Base-by-base conservation (phyloP, 257 asterid genomes). In the Solanum chmielewskii region DNA sequence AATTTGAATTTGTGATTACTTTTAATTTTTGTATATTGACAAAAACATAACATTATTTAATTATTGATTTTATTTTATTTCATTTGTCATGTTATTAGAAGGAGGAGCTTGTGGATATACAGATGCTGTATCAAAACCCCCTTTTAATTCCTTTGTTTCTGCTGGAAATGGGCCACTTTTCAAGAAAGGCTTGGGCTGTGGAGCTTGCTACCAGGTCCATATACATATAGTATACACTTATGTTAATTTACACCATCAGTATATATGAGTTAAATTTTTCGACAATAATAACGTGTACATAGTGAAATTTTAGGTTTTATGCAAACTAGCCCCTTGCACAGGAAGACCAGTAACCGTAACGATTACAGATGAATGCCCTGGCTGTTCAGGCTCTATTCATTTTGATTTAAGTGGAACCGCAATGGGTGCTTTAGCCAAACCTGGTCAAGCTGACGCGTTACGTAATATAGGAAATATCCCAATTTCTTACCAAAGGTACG, bases 41-140 rank as follows among this genome's bases (percentile, higher is more conserved):
- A 14, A 29, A 69, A 14, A 3, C 41, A 69, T 69, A 3, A 3
- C 5, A 14, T 13, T 7, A 56, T 29, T 27, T 27, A 14, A 62
- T 62, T 23, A n/a, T 68, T 68, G 20, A 25, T 45, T 33, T 33
- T 14, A 1, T 47, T 45, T 2, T 13, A 14, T 15, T 6, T n/a
- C 15, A 1, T 25, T 77, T 42, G 25, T 42, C 7, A 18, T 45
- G 44, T 25, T 25, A 66, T n/a, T 44, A 56, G 37, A 47, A 45
- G 93, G 93, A 86, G 93, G 92, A 86, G 92, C 89, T 60, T 91
- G 93, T 66, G 93, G 92, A 44, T 91, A 78, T 81, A 87, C 77
- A 66, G 15, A 21, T 9, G 60, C n/a, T 85, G 90, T 91, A 12
- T 70, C 21, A 20, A 20, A 68, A 4, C 84, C 89, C 85, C 92